These are phyloP conservation scores for Blastomyces silverae DNA, from an alignment of 2,329 filamentous ascomycete species.

Conservation along the genomic window DNA sequence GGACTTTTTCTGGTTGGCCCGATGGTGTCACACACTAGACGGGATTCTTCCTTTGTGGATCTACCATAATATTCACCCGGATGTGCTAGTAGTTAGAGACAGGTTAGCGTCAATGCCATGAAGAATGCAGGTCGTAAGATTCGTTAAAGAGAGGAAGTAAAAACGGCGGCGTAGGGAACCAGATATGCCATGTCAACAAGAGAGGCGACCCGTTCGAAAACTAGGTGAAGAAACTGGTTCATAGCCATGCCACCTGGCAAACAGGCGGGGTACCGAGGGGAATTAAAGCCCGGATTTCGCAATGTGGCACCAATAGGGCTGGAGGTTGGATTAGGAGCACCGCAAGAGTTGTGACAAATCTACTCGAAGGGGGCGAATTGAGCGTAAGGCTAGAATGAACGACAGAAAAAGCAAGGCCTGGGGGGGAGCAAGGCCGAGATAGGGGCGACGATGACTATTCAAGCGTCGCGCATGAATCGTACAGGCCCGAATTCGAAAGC, in stretches of 20 bases:
- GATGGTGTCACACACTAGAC: conserved; percentile 2
- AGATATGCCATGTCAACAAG: conserved; percentile 14
- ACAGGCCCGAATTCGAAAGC: conserved; percentile 9
- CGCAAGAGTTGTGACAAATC: conserved; percentile 10
- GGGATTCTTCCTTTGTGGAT: conserved; percentile 1
- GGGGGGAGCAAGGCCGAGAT: not conserved
- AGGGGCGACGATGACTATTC: conserved; percentile 8
- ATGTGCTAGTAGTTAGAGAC: not conserved
- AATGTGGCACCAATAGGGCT: conserved; percentile 21
- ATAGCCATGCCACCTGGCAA: conserved; percentile 18
- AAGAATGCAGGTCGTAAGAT: not conserved
- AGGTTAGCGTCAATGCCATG: not conserved
- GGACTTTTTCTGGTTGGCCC: not conserved
- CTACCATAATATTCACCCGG: not conserved
- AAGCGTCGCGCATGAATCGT: conserved; percentile 15
- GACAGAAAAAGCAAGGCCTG: conserved; percentile 16
- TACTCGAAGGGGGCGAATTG: conserved; percentile 4
- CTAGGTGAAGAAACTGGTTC: conserved; percentile 8
- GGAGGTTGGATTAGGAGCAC: not conserved
- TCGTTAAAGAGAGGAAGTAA: conserved; percentile 2
- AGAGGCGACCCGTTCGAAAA: conserved; percentile 3
- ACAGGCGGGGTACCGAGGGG: conserved; percentile 17
- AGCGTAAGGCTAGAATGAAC: conserved; percentile 13
- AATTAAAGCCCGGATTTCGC: conserved; percentile 5
- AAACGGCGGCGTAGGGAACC: conserved; percentile 15